phyloP scores from a whole-genome alignment of 225 moss, liverwort and hornwort genomes.

The Sphagnum contortum region DNA sequence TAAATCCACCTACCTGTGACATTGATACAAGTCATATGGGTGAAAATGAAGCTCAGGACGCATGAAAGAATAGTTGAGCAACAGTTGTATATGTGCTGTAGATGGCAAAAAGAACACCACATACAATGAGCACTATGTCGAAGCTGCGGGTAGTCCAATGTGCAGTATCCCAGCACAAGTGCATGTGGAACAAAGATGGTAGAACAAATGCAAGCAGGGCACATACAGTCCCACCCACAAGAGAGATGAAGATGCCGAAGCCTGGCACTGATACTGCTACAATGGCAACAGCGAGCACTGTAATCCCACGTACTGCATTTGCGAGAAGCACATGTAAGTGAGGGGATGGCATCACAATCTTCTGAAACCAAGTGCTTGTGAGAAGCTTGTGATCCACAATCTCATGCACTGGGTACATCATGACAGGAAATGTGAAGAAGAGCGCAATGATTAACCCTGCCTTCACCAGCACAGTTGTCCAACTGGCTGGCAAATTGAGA shows the following conservation, averaged over 20 bases:
- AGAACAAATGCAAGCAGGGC: slow-evolving; percentile 83
- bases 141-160: slow-evolving; percentile 14
- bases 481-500: slow-evolving; percentile 60
- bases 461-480: slow-evolving; percentile 68
- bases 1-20: no score
- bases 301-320: slow-evolving; percentile 41
- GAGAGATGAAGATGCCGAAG: slow-evolving; percentile 75
- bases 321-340: slow-evolving; percentile 22
- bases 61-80: slow-evolving; percentile 32
- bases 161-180: slow-evolving; percentile 30
- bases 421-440: slow-evolving; percentile 90
- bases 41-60: slow-evolving; percentile 10
- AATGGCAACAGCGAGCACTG: slow-evolving; percentile 48
- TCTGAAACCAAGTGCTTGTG: slow-evolving; percentile 56
- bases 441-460: slow-evolving; percentile 64
- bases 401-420: slow-evolving; percentile 95
- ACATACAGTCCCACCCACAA: slow-evolving; percentile 90
- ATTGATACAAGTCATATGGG: no score
- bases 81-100: slow-evolving; percentile 50
- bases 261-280: slow-evolving; percentile 77
- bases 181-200: slow-evolving; percentile 72
- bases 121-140: slow-evolving; percentile 45
- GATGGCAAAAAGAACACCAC: slow-evolving; percentile 45
- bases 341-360: slow-evolving; percentile 19
- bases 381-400: slow-evolving; percentile 73